Percentiles rank a stretch among this genome's conserved stretches.
Conservation (phyloP, 441 rosid genomes). For the Euphorbia celastroides region DNA sequence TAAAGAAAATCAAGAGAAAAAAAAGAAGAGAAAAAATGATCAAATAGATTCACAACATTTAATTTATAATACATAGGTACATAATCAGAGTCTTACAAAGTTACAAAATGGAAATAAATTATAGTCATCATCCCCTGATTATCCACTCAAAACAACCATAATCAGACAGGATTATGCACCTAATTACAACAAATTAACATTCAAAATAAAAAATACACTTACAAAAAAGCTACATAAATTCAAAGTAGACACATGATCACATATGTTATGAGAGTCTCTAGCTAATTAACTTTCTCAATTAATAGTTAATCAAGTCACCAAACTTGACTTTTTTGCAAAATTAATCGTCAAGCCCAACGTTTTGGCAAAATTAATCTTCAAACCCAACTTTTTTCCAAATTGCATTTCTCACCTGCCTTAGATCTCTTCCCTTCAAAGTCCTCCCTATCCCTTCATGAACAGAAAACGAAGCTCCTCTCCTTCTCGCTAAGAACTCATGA, state of each 20-base stretch:
- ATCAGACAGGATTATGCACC: constrained; percentile 12
- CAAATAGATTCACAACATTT: not conserved
- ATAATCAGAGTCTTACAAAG: not conserved
- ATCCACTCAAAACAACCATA: constrained; percentile 17
- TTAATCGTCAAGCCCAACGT: constrained; percentile 74
- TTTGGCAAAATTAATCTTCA: constrained; percentile 77
- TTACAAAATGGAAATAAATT: not conserved
- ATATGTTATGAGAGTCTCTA: not conserved
- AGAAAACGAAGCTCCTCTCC: constrained; percentile 49
- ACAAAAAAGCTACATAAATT: too few species aligned
- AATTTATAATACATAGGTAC: not conserved
- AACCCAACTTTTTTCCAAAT: constrained; percentile 84
- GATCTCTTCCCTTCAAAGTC: constrained; percentile 74
- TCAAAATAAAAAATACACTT: not conserved
- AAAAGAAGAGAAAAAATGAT: not conserved
- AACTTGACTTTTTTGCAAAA: not conserved
- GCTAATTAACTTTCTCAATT: not conserved
- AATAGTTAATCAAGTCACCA: not conserved
- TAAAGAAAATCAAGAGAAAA: constrained; percentile 1
- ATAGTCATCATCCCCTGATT: constrained; percentile 19
- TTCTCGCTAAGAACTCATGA: constrained; percentile 69
- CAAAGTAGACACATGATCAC: too few species aligned
- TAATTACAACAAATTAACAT: not conserved
- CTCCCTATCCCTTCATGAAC: constrained; percentile 75
- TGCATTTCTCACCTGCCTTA: constrained; percentile 73